A percentile compares a stretch with the other conserved stretches of the same genome.
Evolutionary conservation across 163 green algal species (phyloP).

Genomic region (Prototheca cutis): DNA sequence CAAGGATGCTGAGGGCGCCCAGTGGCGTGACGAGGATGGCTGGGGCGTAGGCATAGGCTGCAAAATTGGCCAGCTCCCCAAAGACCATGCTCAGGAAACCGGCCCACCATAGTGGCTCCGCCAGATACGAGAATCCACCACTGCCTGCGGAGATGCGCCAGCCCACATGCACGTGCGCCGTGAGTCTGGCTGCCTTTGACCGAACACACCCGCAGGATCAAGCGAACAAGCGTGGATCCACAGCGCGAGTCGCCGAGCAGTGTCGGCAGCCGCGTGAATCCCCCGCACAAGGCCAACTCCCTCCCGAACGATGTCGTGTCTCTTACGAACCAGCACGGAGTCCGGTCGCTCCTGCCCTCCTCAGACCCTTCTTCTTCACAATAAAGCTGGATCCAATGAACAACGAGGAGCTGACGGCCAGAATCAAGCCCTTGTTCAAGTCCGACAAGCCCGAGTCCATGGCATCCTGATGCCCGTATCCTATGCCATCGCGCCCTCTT

Average conservation of each 20-base stretch:
- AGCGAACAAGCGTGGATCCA: neutral
- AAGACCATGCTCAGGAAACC: constrained; percentile 83
- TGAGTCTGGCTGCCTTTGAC: no score
- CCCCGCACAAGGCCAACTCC: no score
- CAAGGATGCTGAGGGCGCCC: constrained; percentile 74
- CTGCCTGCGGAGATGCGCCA: constrained; percentile 40
- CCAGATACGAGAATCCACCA: constrained; percentile 87
- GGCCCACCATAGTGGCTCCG: constrained; percentile 91
- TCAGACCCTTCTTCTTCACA: constrained; percentile 94
- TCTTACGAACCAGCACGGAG: constrained; percentile 54
- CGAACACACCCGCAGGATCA: no score
- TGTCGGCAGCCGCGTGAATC: no score
- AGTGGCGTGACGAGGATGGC: constrained; percentile 90
- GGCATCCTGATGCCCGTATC: no score
- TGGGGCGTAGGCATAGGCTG: constrained; percentile 92
- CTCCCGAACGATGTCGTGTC: no score
- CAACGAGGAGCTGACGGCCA: constrained; percentile 74
- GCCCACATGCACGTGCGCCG: neutral
- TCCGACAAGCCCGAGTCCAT: constrained; percentile 21
- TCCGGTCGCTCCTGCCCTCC: constrained; percentile 53
- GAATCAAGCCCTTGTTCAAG: constrained; percentile 62
- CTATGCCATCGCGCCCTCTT: no score
- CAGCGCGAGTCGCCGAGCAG: no score
- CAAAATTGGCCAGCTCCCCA: constrained; percentile 91
- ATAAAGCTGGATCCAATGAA: constrained; percentile 97